Conservation (phyloP, 139 green algal species). For the Chlorella sp. region DNA sequence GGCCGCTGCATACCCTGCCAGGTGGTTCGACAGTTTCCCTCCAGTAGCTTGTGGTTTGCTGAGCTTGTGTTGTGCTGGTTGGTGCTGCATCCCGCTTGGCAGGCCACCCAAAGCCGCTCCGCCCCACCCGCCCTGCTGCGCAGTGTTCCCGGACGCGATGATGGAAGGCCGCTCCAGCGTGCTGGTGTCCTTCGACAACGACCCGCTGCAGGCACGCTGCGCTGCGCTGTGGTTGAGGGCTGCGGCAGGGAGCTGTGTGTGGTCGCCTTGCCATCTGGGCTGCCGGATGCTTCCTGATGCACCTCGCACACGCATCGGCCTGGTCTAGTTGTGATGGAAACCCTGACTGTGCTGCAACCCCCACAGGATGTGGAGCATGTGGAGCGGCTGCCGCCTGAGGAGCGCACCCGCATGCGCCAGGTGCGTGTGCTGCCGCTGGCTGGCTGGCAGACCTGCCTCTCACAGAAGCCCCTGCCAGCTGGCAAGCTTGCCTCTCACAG, state of each 20-base stretch:
- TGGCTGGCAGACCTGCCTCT: no score
- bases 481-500: no score
- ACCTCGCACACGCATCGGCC: no score
- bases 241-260: no score
- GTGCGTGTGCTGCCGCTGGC: neutral
- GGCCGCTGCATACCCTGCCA: conserved; percentile 65
- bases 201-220: conserved; percentile 40
- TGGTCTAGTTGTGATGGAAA: no score
- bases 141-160: conserved; percentile 54
- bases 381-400: conserved; percentile 4
- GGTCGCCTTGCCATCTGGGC: no score
- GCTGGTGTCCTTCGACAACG: conserved; percentile 54
- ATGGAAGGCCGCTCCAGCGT: conserved; percentile 49
- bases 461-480: no score
- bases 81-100: neutral
- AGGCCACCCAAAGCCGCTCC: neutral
- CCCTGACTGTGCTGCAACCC: no score
- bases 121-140: neutral
- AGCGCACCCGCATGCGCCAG: neutral
- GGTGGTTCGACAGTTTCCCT: conserved; percentile 16
- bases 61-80: no score
- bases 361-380: conserved; percentile 40
- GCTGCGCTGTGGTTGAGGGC: no score
- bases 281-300: no score
- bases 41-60: neutral